Percentiles rank a stretch among this genome's conserved stretches.
Conservation (phyloP, 2,329 filamentous ascomycete genomes). For the Penicillium palitans region DNA sequence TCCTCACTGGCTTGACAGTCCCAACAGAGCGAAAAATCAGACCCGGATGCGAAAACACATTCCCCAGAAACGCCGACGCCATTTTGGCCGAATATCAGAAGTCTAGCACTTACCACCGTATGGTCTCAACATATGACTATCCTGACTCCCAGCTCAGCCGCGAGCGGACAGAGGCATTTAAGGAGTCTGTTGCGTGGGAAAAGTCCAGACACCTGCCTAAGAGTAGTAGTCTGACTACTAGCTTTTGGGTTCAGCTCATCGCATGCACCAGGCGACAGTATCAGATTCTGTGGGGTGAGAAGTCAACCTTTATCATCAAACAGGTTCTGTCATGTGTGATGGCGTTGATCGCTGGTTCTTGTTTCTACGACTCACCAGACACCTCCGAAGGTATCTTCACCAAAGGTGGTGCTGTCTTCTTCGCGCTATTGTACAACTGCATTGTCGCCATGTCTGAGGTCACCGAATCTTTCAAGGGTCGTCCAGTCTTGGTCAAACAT, state of each 20-base stretch:
- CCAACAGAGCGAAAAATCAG: slow-evolving; percentile 48
- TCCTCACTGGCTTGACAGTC: slow-evolving; percentile 64
- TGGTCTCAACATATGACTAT: slow-evolving; percentile 60
- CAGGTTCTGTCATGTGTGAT: slow-evolving; percentile 58
- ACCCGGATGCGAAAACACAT: slow-evolving; percentile 42
- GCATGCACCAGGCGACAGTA: slow-evolving; percentile 61
- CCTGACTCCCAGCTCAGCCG: slow-evolving; percentile 48
- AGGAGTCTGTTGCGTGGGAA: slow-evolving; percentile 53
- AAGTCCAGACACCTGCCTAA: slow-evolving; percentile 56
- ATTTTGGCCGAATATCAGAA: slow-evolving; percentile 54
- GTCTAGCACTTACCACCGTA: slow-evolving; percentile 51
- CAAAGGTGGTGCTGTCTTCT: slow-evolving; percentile 64
- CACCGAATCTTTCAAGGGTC: slow-evolving; percentile 59
- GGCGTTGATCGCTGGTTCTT: slow-evolving; percentile 63
- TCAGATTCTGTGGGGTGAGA: slow-evolving; percentile 65
- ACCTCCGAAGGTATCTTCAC: slow-evolving; percentile 61
- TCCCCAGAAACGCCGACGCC: slow-evolving; percentile 43
- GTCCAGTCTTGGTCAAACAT: slow-evolving; percentile 60
- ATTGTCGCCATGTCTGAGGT: slow-evolving; percentile 66
- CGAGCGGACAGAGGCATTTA: slow-evolving; percentile 55
- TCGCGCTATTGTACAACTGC: slow-evolving; percentile 61
- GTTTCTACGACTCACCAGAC: slow-evolving; percentile 65
- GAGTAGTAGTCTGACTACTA: slow-evolving; percentile 56
- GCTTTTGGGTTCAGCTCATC: slow-evolving; percentile 56
- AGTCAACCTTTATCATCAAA: slow-evolving; percentile 62